Evolutionary conservation across 805 yeast genomes (phyloP).

Genomic region (Metschnikowia orientalis): DNA sequence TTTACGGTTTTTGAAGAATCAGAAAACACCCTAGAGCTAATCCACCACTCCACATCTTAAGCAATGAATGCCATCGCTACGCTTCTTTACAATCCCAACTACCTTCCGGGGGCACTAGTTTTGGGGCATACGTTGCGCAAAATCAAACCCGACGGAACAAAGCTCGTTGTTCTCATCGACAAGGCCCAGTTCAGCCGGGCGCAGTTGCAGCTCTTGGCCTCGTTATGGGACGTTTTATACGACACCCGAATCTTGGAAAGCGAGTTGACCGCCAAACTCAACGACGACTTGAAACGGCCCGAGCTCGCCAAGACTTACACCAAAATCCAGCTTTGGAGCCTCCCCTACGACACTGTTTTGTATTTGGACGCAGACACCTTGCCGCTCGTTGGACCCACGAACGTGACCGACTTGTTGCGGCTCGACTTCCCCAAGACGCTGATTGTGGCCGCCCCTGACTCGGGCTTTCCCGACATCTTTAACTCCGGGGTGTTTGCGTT

Average conservation of each 20-base stretch:
- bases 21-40: too few species aligned
- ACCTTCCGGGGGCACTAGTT: conserved; percentile 56
- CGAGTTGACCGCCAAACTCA: conserved; percentile 23
- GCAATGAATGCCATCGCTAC: conserved; percentile 18
- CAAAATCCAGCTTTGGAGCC: conserved; percentile 19
- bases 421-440: conserved; percentile 14
- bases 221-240: conserved; percentile 28
- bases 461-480: conserved; percentile 20
- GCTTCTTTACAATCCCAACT: conserved; percentile 43
- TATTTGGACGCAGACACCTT: conserved; percentile 20
- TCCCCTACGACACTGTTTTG: conserved; percentile 18
- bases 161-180: conserved; percentile 34
- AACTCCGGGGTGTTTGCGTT: conserved; percentile 20
- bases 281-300: conserved; percentile 27
- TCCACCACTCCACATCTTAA: too few species aligned
- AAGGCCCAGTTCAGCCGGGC: conserved; percentile 20
- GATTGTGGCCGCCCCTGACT: conserved; percentile 20
- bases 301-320: conserved; percentile 18
- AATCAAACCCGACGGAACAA: conserved; percentile 10
- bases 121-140: conserved; percentile 34
- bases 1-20: too few species aligned
- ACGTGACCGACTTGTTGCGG: conserved; percentile 25
- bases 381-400: conserved; percentile 16
- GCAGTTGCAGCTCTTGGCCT: conserved; percentile 26
- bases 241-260: conserved; percentile 26